phyloP scores from a whole-genome alignment of 371 early-diverging fungal species.

The Mucor piriformis region DNA sequence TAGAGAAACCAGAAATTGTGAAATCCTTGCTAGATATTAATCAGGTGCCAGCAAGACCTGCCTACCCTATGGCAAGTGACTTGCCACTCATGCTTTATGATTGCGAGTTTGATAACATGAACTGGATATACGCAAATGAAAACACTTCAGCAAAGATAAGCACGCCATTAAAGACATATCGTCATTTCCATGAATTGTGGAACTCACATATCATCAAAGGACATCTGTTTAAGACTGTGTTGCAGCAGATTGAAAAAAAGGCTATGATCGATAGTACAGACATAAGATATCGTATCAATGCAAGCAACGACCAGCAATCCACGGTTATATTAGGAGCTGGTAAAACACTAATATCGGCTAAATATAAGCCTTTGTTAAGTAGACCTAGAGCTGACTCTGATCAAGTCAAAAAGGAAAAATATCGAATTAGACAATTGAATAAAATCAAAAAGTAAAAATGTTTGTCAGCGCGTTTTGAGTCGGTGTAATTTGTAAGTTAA shows the following conservation, averaged over 20 bases:
- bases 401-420: conserved; percentile 50
- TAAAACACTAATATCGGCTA: conserved; percentile 15
- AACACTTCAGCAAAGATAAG: conserved; percentile 1
- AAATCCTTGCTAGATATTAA: conserved; percentile 37
- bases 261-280: not conserved
- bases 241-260: conserved; percentile 2
- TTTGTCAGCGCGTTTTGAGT: too few relatives aligned
- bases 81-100: conserved; percentile 87
- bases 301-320: not conserved
- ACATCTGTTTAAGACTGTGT: conserved; percentile 36
- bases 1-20: conserved; percentile 41
- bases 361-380: conserved; percentile 32
- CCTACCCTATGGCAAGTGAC: conserved; percentile 75
- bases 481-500: too few relatives aligned
- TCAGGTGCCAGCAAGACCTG: conserved; percentile 38
- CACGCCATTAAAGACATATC: conserved; percentile 38
- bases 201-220: conserved; percentile 48
- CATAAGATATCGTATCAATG: not conserved
- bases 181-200: conserved; percentile 55
- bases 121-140: conserved; percentile 53
- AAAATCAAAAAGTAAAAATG: conserved; percentile 28
- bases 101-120: conserved; percentile 71
- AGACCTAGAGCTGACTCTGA: conserved; percentile 46
- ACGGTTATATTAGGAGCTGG: conserved; percentile 45
- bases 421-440: conserved; percentile 34